Evolutionary conservation across 1,284 basidiomycete species (phyloP), one percentile per base, ranked within the genome.

Genomic region (Serendipita sp.): DNA sequence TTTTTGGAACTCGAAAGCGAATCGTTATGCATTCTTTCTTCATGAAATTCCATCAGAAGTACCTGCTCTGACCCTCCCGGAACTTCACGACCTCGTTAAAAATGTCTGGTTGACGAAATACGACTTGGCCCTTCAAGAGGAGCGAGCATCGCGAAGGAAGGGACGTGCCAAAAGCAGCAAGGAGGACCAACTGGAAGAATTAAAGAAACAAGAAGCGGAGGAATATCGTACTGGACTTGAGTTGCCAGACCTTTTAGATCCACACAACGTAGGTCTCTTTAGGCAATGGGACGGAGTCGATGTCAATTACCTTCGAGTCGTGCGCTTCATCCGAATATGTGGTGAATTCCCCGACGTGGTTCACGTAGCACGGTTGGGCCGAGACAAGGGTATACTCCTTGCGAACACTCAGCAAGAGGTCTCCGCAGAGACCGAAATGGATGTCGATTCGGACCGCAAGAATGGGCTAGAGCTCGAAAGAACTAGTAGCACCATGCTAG

Each of bases 171-270:
- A 91, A 74, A 84, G 82, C 65, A 74, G 77, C 8, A 87, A 81
- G 69, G 85, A 90, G 70, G 67, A 77, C 43, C 84, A 85, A 67
- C 71, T 93, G 45, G 88, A 93, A 71, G 88, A 90, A 63, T 70
- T 82, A 26, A 86, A 83, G 69, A 70, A 82, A 61, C 76, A 79
- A 61, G 91, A 93, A 70, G 68, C 72, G 13, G 85, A 90, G 61
- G 78, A 83, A 65, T 95, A 91, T 72, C 81, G 87, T 60, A 88
- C 88, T 4, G 91, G 91, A 1, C 78, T 94, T 69, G 91, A 93
- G 74, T 79, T 93, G n/a, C 81, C 84, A 15, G 91, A 94, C 72
- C 77, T 94, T 49, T 92, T 89, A 0, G 82, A 93, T 68, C 72
- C 76, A 10, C 73, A 77, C 8, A 92, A 83, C n/a, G 84, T 87